Percentiles rank a stretch among this genome's conserved stretches.
These are phyloP conservation scores for Spatholobus suberectus DNA, from an alignment of 306 rosid species.

Conservation along the genomic window DNA sequence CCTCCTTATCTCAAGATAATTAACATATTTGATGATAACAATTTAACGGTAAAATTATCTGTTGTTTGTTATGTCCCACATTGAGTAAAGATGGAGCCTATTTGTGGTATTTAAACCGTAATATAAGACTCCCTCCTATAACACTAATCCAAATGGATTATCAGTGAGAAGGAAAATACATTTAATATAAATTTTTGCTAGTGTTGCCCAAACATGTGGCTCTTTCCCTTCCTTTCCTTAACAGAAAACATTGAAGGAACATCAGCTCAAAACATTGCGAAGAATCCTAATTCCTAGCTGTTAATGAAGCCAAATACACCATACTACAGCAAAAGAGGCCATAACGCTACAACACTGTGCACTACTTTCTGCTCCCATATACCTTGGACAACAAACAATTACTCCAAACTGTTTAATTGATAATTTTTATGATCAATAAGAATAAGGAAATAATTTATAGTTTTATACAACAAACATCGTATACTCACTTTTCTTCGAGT, in stretches of 20 bases:
- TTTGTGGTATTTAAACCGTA: not conserved
- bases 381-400: slow-evolving; percentile 34
- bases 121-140: not conserved
- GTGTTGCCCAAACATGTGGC: not conserved
- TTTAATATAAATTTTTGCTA: slow-evolving; percentile 2
- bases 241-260: not conserved
- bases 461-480: slow-evolving; percentile 20
- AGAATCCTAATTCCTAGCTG: slow-evolving; percentile 27
- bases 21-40: slow-evolving; percentile 32
- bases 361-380: slow-evolving; percentile 5
- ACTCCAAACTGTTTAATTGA: slow-evolving; percentile 11
- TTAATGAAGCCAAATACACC: slow-evolving; percentile 19
- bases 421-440: slow-evolving; percentile 32
- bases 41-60: not conserved
- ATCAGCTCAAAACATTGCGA: not conserved
- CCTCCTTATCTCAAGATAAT: not conserved
- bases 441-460: slow-evolving; percentile 24
- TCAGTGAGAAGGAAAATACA: not conserved
- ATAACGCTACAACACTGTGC: not conserved
- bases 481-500: slow-evolving; percentile 92
- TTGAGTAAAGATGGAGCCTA: not conserved
- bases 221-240: not conserved
- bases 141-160: not conserved
- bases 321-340: slow-evolving; percentile 17
- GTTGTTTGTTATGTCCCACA: not conserved